Evolutionary conservation across 805 yeast species (phyloP).

Genomic region (Metschnikowia shivogae): DNA sequence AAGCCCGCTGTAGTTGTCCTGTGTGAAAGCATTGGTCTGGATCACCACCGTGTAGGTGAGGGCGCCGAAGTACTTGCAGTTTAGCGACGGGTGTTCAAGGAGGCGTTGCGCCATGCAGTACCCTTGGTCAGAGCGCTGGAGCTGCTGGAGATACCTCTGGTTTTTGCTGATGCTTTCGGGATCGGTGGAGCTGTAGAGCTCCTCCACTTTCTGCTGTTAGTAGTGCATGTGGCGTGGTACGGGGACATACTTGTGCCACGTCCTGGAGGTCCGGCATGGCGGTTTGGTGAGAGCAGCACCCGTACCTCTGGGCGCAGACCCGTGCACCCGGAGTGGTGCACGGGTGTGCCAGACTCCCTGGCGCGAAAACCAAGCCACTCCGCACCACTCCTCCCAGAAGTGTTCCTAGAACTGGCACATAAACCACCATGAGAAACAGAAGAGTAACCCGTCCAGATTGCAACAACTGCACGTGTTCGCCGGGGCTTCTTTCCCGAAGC

Average conservation of each 20-base stretch:
- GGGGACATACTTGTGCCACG: conserved; percentile 8
- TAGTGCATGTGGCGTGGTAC: neutral
- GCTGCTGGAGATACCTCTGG: conserved; percentile 53
- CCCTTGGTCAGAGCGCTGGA: conserved; percentile 58
- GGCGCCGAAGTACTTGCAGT: conserved; percentile 75
- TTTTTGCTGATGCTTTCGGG: conserved; percentile 35
- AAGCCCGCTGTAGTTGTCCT: conserved; percentile 7
- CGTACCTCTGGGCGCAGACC: neutral
- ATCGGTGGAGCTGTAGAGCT: conserved; percentile 40
- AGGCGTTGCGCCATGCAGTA: conserved; percentile 54
- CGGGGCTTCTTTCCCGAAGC: conserved; percentile 70
- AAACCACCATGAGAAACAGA: conserved; percentile 5
- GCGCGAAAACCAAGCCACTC: conserved; percentile 1
- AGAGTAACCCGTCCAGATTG: conserved; percentile 47
- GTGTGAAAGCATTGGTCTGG: conserved; percentile 26
- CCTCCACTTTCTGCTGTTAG: conserved; percentile 33
- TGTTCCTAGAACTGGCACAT: neutral
- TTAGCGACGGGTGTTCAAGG: conserved; percentile 37
- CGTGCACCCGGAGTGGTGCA: neutral
- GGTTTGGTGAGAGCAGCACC: neutral
- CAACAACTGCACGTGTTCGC: conserved; percentile 78
- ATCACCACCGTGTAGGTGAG: conserved; percentile 67
- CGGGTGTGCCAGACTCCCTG: neutral
- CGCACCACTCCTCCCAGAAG: no score
- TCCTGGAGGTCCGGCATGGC: conserved; percentile 1